A percentile compares a stretch with the other conserved stretches of the same genome.
phyloP scores from a whole-genome alignment of 352 stramenopile genomes.

The Pilasporangium apinafurcum region DNA sequence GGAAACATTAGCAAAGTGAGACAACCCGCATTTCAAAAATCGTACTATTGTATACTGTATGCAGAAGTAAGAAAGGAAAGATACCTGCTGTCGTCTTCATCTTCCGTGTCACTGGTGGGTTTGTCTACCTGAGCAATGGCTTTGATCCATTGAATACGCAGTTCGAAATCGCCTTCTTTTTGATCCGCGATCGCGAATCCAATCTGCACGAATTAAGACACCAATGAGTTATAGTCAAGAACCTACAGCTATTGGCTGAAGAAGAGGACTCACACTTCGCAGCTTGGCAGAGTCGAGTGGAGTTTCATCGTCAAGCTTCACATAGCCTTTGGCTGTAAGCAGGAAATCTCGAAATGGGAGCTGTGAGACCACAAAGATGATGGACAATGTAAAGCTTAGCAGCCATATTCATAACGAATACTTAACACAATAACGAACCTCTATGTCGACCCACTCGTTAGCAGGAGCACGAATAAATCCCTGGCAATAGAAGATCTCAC shows the following conservation, averaged over 20 bases:
- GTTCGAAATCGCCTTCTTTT: slow-evolving; percentile 81
- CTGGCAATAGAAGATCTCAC: slow-evolving; percentile 23
- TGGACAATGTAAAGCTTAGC: too few relatives aligned
- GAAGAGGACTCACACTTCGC: slow-evolving; percentile 39
- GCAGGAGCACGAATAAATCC: slow-evolving; percentile 75
- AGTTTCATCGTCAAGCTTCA: slow-evolving; percentile 74
- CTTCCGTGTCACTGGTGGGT: slow-evolving; percentile 9
- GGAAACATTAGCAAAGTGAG: too few relatives aligned
- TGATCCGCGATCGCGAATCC: slow-evolving; percentile 83
- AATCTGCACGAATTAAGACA: slow-evolving; percentile 28
- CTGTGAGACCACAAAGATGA: too few relatives aligned
- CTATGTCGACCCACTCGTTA: slow-evolving; percentile 81
- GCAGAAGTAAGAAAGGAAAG: neutral
- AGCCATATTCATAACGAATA: neutral
- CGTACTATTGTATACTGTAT: too few relatives aligned
- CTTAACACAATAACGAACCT: slow-evolving; percentile 21
- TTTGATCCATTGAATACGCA: slow-evolving; percentile 85
- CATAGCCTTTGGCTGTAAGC: slow-evolving; percentile 76
- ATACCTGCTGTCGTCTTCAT: slow-evolving; percentile 19
- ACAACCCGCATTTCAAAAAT: too few relatives aligned
- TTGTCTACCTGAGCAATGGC: slow-evolving; percentile 58
- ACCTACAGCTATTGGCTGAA: neutral
- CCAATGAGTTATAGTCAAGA: neutral
- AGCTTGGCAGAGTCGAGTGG: slow-evolving; percentile 70
- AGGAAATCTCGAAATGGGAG: slow-evolving; percentile 76